phyloP scores from a whole-genome alignment of 225 moss, liverwort and hornwort species.

The Bryum argenteum region DNA sequence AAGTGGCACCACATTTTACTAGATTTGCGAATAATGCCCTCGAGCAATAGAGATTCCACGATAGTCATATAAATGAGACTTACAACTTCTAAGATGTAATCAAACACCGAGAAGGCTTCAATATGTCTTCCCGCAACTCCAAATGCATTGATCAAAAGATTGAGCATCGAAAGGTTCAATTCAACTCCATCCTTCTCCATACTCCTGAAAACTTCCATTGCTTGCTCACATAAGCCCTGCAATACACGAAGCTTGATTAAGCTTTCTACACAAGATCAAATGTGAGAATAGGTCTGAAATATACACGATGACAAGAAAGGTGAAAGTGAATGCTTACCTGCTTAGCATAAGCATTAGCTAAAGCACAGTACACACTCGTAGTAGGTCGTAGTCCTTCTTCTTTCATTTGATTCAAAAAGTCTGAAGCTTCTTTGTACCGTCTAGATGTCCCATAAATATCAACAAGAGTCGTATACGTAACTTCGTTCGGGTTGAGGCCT shows the following conservation, averaged over 20 bases:
- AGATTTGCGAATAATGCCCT: neutral
- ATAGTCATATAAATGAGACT: conserved; percentile 1
- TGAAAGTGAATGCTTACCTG: conserved; percentile 43
- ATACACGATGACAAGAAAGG: neutral
- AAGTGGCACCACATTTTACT: conserved; percentile 12
- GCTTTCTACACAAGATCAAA: neutral
- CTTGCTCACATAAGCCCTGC: conserved; percentile 95
- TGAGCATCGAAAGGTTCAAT: conserved; percentile 86
- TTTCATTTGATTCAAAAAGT: conserved; percentile 78
- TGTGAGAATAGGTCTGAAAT: neutral
- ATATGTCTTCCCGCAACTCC: conserved; percentile 79
- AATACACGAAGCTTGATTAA: conserved; percentile 19
- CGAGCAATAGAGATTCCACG: conserved; percentile 1
- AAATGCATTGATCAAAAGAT: conserved; percentile 90
- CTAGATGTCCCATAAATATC: conserved; percentile 88
- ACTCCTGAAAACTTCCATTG: conserved; percentile 79
- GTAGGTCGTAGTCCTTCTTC: conserved; percentile 72
- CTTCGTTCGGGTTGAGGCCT: conserved; percentile 74
- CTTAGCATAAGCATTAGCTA: conserved; percentile 95
- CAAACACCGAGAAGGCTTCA: conserved; percentile 90
- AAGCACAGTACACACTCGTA: conserved; percentile 84
- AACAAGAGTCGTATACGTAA: conserved; percentile 92
- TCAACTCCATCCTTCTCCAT: conserved; percentile 90
- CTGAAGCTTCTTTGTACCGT: conserved; percentile 78
- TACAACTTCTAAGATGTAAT: conserved; percentile 86